These are phyloP conservation scores for Chaetoscypha palmicola DNA, from an alignment of 2,329 filamentous ascomycete genomes.

Conservation along the genomic window DNA sequence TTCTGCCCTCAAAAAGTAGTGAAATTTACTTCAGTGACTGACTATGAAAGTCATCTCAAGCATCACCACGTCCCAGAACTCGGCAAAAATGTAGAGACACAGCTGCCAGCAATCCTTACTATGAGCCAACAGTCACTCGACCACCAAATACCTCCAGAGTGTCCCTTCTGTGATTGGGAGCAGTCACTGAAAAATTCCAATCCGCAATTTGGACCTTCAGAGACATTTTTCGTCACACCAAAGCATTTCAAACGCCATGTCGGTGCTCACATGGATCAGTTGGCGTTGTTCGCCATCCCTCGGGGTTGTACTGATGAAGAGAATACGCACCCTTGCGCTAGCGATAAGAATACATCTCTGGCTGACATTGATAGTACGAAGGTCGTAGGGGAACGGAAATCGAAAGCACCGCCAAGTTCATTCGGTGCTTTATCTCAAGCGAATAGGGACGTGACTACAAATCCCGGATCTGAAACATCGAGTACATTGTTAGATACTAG, in stretches of 20 bases:
- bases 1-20: conserved; percentile 13
- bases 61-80: conserved; percentile 9
- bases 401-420: too few species aligned
- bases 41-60: conserved; percentile 9
- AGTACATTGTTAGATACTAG: too few species aligned
- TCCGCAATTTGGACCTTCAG: conserved; percentile 3
- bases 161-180: conserved; percentile 30
- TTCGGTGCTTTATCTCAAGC: too few species aligned
- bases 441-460: too few species aligned
- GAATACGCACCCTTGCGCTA: too few species aligned
- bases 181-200: conserved; percentile 5
- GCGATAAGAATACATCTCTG: too few species aligned
- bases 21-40: not conserved
- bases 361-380: too few species aligned
- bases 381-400: too few species aligned
- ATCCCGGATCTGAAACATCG: too few species aligned
- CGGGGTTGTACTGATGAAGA: conserved; percentile 5
- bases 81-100: conserved; percentile 2
- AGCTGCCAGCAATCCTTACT: conserved; percentile 14
- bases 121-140: conserved; percentile 10
- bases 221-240: conserved; percentile 7
- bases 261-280: conserved; percentile 23
- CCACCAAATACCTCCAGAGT: conserved; percentile 17
- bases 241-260: conserved; percentile 20
- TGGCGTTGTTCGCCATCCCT: conserved; percentile 23